Percentiles rank a stretch among this genome's conserved stretches.
Conservation (phyloP, 139 green algal genomes). For the Chlamydomonas incerta region DNA sequence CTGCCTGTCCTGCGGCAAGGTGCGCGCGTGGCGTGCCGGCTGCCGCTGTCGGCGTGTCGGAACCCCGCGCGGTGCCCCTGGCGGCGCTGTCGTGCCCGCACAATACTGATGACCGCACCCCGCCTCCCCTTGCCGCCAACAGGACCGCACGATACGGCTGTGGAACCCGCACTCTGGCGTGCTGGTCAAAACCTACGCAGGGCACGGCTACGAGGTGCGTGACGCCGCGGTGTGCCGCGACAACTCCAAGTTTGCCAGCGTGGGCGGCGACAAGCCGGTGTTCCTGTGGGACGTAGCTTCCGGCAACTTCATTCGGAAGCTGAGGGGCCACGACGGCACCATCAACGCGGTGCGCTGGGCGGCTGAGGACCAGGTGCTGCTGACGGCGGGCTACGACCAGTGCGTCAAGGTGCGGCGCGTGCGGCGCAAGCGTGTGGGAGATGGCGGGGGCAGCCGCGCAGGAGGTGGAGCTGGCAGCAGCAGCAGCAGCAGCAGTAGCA, state of each 20-base stretch:
- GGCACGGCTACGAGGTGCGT: constrained; percentile 92
- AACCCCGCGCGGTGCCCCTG: not conserved
- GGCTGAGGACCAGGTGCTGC: constrained; percentile 77
- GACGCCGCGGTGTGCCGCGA: constrained; percentile 77
- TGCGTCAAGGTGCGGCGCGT: constrained; percentile 74
- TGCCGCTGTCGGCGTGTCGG: not conserved
- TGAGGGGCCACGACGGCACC: constrained; percentile 88
- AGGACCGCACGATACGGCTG: constrained; percentile 85
- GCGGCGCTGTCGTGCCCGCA: not conserved
- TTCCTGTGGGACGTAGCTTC: constrained; percentile 95
- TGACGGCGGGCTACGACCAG: constrained; percentile 91
- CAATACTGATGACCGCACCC: too few species aligned
- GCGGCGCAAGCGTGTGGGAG: too few species aligned
- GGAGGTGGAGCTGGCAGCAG: too few species aligned
- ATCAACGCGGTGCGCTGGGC: constrained; percentile 84
- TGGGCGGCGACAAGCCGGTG: constrained; percentile 85
- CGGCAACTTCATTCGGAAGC: constrained; percentile 86
- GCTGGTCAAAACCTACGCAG: constrained; percentile 86
- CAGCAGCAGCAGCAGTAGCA: too few species aligned
- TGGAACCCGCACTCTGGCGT: constrained; percentile 89
- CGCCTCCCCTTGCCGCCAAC: too few species aligned
- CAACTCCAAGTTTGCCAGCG: constrained; percentile 93
- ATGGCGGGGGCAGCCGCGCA: too few species aligned
- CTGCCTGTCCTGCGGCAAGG: constrained; percentile 89
- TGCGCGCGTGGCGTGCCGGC: too few species aligned